phyloP scores from a whole-genome alignment of 495 filamentous ascomycete species.

The Tuber magnatum region DNA sequence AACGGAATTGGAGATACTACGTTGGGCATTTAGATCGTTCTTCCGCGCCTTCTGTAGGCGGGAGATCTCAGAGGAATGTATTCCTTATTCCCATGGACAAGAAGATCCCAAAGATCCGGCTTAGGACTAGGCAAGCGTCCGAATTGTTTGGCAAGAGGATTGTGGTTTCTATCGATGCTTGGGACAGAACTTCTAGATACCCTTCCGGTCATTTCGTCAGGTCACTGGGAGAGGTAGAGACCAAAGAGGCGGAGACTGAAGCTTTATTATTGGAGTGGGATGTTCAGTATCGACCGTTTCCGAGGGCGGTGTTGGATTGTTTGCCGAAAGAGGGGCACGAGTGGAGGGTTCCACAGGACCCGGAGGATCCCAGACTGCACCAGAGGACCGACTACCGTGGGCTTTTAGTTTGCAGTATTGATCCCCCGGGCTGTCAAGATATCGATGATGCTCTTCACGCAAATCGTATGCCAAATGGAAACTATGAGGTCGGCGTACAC shows the following conservation, averaged over 20 bases:
- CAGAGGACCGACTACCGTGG: slow-evolving; percentile 74
- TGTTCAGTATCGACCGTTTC: slow-evolving; percentile 95
- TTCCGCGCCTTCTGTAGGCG: slow-evolving; percentile 66
- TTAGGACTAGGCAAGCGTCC: slow-evolving; percentile 80
- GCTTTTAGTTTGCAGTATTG: slow-evolving; percentile 91
- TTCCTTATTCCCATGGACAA: slow-evolving; percentile 98
- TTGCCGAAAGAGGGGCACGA: slow-evolving; percentile 85
- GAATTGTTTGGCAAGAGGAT: slow-evolving; percentile 86
- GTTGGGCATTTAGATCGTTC: slow-evolving; percentile 88
- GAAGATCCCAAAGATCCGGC: slow-evolving; percentile 85
- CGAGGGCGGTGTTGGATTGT: slow-evolving; percentile 88
- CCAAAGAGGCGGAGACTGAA: slow-evolving; percentile 92
- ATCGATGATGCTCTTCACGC: slow-evolving; percentile 97
- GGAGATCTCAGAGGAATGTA: slow-evolving; percentile 78
- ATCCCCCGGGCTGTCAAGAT: slow-evolving; percentile 91
- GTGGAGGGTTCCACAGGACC: slow-evolving; percentile 77
- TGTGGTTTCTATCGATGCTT: slow-evolving; percentile 89
- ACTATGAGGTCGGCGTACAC: slow-evolving; percentile 95
- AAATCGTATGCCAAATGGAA: slow-evolving; percentile 75
- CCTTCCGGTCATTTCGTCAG: slow-evolving; percentile 90
- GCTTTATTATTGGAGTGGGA: slow-evolving; percentile 90
- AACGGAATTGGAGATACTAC: slow-evolving; percentile 91
- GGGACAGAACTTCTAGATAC: slow-evolving; percentile 87
- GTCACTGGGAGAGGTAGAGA: slow-evolving; percentile 85
- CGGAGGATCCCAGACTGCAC: slow-evolving; percentile 74